phyloP scores from a whole-genome alignment of 1,284 basidiomycete species.

The Pterulicium gracile region DNA sequence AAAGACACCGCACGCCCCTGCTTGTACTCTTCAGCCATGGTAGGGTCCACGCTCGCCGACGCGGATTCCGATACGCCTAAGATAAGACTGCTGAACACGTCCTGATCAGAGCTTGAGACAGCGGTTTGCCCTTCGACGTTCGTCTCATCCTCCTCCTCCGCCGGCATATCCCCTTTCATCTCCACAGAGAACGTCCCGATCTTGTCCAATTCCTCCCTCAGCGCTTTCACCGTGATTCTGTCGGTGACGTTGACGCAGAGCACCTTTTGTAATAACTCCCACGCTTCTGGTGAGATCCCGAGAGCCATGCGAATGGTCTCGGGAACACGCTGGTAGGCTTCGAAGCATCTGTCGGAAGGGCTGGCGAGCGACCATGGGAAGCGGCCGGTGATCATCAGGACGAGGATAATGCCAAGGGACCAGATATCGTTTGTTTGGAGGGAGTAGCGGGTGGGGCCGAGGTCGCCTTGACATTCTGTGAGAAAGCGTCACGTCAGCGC shows the following conservation, averaged over 20 bases:
- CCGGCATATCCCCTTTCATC: no score
- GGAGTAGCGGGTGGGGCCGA: constrained; percentile 9
- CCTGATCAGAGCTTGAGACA: no score
- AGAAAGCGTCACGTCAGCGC: neutral
- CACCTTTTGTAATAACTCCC: constrained; percentile 8
- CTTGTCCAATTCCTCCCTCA: neutral
- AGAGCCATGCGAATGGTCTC: constrained; percentile 8
- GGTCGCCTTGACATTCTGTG: constrained; percentile 3
- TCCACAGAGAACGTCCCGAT: neutral
- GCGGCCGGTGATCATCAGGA: constrained; percentile 60
- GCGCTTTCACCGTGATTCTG: neutral
- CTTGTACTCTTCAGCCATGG: no score
- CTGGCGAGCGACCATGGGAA: constrained; percentile 46
- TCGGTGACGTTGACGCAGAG: constrained; percentile 8
- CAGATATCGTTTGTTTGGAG: constrained; percentile 41
- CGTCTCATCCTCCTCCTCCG: no score
- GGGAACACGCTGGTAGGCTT: constrained; percentile 6
- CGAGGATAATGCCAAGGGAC: constrained; percentile 57
- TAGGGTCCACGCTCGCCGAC: no score
- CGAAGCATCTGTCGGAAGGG: constrained; percentile 9
- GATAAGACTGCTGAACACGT: no score
- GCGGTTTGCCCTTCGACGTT: no score
- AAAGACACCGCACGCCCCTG: no score
- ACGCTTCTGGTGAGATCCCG: constrained; percentile 8
- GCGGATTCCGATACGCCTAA: no score